These are phyloP conservation scores for Colletotrichum sp. DNA, from an alignment of 2,329 filamentous ascomycete species.

Conservation along the genomic window DNA sequence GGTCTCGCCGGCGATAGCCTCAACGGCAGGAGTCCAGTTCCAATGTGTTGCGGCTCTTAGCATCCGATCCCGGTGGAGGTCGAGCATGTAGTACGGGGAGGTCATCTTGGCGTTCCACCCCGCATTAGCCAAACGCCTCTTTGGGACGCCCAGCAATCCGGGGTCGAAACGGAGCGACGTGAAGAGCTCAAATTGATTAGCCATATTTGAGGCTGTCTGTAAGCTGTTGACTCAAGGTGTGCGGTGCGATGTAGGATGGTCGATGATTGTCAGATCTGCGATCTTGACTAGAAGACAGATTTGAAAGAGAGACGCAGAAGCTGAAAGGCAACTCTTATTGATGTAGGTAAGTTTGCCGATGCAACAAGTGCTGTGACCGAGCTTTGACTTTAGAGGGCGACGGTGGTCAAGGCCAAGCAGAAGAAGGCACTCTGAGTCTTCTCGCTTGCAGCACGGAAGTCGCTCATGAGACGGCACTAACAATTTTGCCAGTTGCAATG, in stretches of 20 bases:
- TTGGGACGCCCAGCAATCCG: conserved; percentile 50
- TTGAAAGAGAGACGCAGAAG: neutral
- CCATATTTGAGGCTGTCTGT: conserved; percentile 30
- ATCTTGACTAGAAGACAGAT: neutral
- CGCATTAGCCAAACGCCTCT: conserved; percentile 40
- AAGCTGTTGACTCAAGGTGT: neutral
- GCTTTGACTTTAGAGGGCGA: neutral
- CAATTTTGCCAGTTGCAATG: neutral
- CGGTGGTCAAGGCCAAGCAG: neutral
- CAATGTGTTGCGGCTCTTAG: conserved; percentile 66
- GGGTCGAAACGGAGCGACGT: conserved; percentile 77
- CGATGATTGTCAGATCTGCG: neutral
- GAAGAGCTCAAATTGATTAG: conserved; percentile 64
- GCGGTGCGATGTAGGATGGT: neutral
- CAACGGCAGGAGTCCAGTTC: conserved; percentile 54
- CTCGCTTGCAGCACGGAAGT: neutral
- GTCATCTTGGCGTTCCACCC: conserved; percentile 58
- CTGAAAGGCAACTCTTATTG: neutral
- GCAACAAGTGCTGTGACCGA: neutral
- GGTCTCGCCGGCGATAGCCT: conserved; percentile 46
- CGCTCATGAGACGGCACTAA: neutral
- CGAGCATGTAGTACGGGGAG: conserved; percentile 79
- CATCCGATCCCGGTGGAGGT: conserved; percentile 80
- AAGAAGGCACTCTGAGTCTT: neutral
- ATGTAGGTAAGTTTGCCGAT: neutral